phyloP scores from a whole-genome alignment of 2,329 filamentous ascomycete species.

The Cladorrhinum sp. region DNA sequence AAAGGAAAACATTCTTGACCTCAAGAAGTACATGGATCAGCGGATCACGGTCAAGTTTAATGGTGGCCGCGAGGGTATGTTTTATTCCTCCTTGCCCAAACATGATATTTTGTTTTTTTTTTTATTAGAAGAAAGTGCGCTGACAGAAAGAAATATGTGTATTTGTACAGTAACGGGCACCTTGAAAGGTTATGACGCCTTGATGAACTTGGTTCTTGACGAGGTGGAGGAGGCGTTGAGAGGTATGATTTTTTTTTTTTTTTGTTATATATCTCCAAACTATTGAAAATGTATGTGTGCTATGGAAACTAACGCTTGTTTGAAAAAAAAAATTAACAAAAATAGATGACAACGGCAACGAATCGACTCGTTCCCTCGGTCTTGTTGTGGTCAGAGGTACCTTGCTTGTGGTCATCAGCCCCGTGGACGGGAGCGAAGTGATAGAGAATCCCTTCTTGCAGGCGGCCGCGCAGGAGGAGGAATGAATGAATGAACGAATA shows the following conservation, averaged over 20 bases:
- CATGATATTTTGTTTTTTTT: no score
- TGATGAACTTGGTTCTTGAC: slow-evolving; percentile 97
- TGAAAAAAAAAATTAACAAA: no score
- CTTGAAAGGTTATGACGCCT: slow-evolving; percentile 91
- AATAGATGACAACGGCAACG: slow-evolving; percentile 88
- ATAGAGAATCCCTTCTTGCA: slow-evolving; percentile 92
- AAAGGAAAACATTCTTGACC: slow-evolving; percentile 97
- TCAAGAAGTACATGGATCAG: slow-evolving; percentile 97
- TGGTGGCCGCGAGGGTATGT: slow-evolving; percentile 81
- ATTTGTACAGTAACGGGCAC: slow-evolving; percentile 82
- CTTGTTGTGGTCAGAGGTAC: slow-evolving; percentile 90
- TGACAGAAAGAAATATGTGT: no score
- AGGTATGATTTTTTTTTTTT: slow-evolving; percentile 50
- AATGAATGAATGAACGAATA: slow-evolving; percentile 43
- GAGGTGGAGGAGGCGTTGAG: slow-evolving; percentile 87
- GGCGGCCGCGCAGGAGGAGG: slow-evolving; percentile 33
- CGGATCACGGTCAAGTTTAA: slow-evolving; percentile 94
- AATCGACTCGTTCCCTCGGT: slow-evolving; percentile 74
- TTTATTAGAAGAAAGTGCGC: no score
- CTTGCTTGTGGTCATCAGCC: slow-evolving; percentile 86
- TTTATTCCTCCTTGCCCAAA: neutral
- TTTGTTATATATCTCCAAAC: neutral
- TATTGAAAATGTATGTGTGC: neutral
- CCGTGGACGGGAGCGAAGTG: slow-evolving; percentile 89
- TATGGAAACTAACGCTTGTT: no score